Evolutionary conservation across 164 flowering plant genomes (phyloP), one percentile per base, ranked within the genome.

Genomic region (Aristolochia californica): DNA sequence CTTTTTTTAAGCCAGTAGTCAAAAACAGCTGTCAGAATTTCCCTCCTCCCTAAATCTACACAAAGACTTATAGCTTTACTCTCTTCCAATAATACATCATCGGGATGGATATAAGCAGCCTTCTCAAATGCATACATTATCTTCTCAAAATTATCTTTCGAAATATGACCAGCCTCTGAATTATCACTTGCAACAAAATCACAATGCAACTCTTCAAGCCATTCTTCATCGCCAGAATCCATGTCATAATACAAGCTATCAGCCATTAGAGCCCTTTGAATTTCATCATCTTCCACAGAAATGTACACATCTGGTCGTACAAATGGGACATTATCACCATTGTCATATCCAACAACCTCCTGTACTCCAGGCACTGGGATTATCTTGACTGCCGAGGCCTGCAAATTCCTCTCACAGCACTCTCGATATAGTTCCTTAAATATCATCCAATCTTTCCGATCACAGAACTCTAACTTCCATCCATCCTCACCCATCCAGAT

Each of bases 171-270:
- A 15, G 27, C 40, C 49, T 11, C 40, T 26, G 61, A 73, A 69
- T 56, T 65, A 43, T 63, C 76, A 2, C 53, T 71, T 55, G 17
- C 55, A 53, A 5, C 21, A 48, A 40, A 28, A 43, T 62, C 77
- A 48, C 21, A 23, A 68, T 87, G 87, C 58, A 81, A 70, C 62
- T 69, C 71, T 22, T 63, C 68, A 11, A 93, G 75, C 87, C 87
- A 89, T 30, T 72, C 79, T 58, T 87, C 98, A 71, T 93, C 98
- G 21, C 74, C 98, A 56, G 88, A 80, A 64, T 89, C 94, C 74
- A 83, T 71, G 54, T 93, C 98, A 74, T 93, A 93, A 59, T 47
- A 78, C 21, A 84, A 72, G 43, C 65, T 67, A 56, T 66, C 77
- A 70, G 65, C 81, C 22, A 55, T 65, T 71, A 89, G 58, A 11